These are phyloP conservation scores for Yarrowia sp. DNA, from an alignment of 805 yeast species.

Conservation along the genomic window DNA sequence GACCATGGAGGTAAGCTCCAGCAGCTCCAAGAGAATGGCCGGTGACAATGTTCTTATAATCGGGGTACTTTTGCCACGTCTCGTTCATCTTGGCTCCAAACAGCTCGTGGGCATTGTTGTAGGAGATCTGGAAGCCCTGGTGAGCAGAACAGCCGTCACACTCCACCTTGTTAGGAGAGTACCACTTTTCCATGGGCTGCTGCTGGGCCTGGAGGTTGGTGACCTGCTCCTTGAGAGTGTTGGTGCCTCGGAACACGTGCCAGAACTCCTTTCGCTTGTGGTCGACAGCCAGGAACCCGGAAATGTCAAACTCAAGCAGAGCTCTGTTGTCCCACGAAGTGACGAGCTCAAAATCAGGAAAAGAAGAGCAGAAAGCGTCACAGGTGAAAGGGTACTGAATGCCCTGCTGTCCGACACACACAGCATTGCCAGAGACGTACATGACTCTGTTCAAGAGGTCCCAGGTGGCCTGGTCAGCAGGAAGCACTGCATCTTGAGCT, in stretches of 20 bases:
- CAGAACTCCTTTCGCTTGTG: slow-evolving; percentile 20
- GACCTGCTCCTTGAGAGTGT: slow-evolving; percentile 5
- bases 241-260: slow-evolving; percentile 18
- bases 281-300: slow-evolving; percentile 13
- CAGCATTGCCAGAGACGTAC: slow-evolving; percentile 3
- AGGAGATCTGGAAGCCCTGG: slow-evolving; percentile 1
- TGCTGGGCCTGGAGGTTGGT: neutral
- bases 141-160: neutral
- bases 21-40: slow-evolving; percentile 16
- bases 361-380: neutral
- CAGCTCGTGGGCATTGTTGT: neutral
- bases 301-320: slow-evolving; percentile 3
- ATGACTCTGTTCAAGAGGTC: neutral
- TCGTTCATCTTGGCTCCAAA: neutral
- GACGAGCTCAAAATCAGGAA: slow-evolving; percentile 8
- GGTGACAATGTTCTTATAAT: slow-evolving; percentile 6
- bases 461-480: slow-evolving; percentile 14
- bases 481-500: slow-evolving; percentile 3
- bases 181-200: slow-evolving; percentile 14
- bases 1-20: slow-evolving; percentile 1
- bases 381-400: slow-evolving; percentile 2
- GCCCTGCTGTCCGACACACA: neutral
- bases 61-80: slow-evolving; percentile 13
- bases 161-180: neutral
- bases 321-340: neutral